Evolutionary conservation across 1,284 basidiomycete genomes (phyloP).

Genomic region (Moesziomyces sp.): DNA sequence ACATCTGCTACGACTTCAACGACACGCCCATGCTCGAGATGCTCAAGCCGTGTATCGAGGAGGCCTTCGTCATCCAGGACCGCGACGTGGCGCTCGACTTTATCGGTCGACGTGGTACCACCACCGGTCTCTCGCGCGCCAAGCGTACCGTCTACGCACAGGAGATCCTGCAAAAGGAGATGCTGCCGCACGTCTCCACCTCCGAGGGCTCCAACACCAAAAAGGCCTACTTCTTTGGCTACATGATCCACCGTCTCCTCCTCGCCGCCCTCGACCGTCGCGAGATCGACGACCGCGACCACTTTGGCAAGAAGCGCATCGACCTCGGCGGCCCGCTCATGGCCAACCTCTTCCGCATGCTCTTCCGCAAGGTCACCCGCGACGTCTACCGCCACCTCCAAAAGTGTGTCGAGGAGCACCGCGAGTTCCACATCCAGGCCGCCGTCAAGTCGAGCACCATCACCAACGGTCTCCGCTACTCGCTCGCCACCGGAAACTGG

Average conservation of each 20-base stretch:
- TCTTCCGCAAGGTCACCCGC: conserved; percentile 95
- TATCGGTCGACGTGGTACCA: conserved; percentile 97
- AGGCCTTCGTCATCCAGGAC: conserved; percentile 97
- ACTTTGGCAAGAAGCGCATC: conserved; percentile 97
- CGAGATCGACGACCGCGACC: conserved; percentile 98
- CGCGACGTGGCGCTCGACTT: conserved; percentile 91
- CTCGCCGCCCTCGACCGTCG: conserved; percentile 92
- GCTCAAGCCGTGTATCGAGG: conserved; percentile 98
- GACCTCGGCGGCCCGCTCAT: conserved; percentile 95
- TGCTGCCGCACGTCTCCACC: conserved; percentile 97
- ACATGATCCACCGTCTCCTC: conserved; percentile 96
- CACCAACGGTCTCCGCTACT: conserved; percentile 97
- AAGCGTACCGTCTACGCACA: conserved; percentile 95
- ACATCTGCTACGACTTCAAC: conserved; percentile 97
- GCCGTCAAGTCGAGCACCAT: conserved; percentile 95
- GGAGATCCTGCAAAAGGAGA: conserved; percentile 98
- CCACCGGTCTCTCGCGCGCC: conserved; percentile 88
- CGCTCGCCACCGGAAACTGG: conserved; percentile 98
- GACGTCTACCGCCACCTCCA: conserved; percentile 97
- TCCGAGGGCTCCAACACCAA: conserved; percentile 95
- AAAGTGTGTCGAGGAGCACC: conserved; percentile 93
- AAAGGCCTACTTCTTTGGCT: conserved; percentile 99
- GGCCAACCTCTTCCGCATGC: conserved; percentile 94
- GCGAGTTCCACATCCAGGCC: conserved; percentile 89
- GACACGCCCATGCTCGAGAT: conserved; percentile 97